Conservation (phyloP, 2,329 filamentous ascomycete species). For the Curvularia verruculosa region DNA sequence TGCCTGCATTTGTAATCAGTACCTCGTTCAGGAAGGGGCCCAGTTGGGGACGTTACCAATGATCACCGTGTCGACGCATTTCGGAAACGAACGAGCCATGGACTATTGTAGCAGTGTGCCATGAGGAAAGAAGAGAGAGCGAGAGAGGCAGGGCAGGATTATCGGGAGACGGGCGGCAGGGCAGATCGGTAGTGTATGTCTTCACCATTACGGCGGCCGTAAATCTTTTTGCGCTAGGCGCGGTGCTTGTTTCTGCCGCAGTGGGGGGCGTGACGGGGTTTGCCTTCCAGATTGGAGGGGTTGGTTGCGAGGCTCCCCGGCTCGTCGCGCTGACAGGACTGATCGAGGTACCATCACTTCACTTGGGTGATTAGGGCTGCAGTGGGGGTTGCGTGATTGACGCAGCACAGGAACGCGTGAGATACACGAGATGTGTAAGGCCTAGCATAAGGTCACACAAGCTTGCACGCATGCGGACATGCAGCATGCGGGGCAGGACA, state of each 20-base stretch:
- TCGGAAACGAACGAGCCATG: conserved; percentile 48
- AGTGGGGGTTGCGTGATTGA: conserved; percentile 16
- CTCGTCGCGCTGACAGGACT: conserved; percentile 13
- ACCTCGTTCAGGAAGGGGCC: background rate
- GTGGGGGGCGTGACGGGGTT: conserved; percentile 27
- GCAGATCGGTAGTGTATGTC: conserved; percentile 36
- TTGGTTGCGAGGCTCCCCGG: conserved; percentile 17
- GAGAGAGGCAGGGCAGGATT: conserved; percentile 9
- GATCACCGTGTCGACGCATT: conserved; percentile 51
- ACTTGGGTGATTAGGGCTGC: background rate
- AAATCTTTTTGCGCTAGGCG: conserved; percentile 36
- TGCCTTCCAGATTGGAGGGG: conserved; percentile 31
- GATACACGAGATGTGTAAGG: conserved; percentile 21
- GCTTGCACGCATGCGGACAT: conserved; percentile 6
- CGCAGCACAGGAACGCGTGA: conserved; percentile 22
- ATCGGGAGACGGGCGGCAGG: conserved; percentile 18
- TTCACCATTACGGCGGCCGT: conserved; percentile 40
- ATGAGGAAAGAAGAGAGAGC: conserved; percentile 31
- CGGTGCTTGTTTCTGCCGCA: conserved; percentile 27
- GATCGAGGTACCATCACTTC: conserved; percentile 10
- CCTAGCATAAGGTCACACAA: conserved; percentile 22
- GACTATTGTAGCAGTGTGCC: conserved; percentile 40
- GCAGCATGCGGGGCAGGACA: conserved; percentile 14
- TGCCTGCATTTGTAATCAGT: conserved; percentile 55
- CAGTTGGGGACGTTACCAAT: conserved; percentile 36